Base-by-base conservation (phyloP, 352 stramenopile genomes). In the Sclerospora graminicola region DNA sequence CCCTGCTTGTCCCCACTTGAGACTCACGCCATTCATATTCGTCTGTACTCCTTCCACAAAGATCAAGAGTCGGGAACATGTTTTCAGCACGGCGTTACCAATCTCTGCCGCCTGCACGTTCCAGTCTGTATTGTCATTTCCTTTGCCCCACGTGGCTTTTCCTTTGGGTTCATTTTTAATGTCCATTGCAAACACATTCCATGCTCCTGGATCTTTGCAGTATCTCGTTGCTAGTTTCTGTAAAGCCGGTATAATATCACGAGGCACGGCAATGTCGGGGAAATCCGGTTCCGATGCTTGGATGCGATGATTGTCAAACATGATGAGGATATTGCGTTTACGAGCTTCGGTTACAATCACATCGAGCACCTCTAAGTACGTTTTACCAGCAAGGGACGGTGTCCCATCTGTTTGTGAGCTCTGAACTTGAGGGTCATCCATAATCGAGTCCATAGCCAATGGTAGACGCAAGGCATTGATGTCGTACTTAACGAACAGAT, bases 91-190 rank as follows among this genome's bases (percentile, higher is more conserved):
- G 1, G 68, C 68, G 43, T 85, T 84, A 35, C 76, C 76, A 23
- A 85, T 82, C 54, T 75, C 69, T 13, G 61, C 57, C 2, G 76
- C 72, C 23, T 69, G 63, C 15, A 84, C 40, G 21, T 65, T 57
- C 73, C 72, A 89, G 59, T 89, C 76, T n/a, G 72, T 85, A 35
- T 58, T 45, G 38, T 54, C 43, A 31, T 82, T 57, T 32, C 68
- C 72, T 47, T 60, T 66, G 4, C 70, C 76, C 76, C 76, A 89
- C 26, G 72, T 73, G 0, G 76, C 68, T 21, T 61, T 78, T 3
- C 73, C 73, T 36, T 83, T 81, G 1, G 76, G 76, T 34, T 89
- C 73, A 57, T 85, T 89, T 53, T 89, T 89, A 49, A 89, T 66
- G 39, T 89, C 73, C 23, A 85, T 61, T 27, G 68, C 76, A 24